Evolutionary conservation across 2,329 filamentous ascomycete species (phyloP), one percentile per base, ranked within the genome.

Genomic region (Hypomyces rosellus): DNA sequence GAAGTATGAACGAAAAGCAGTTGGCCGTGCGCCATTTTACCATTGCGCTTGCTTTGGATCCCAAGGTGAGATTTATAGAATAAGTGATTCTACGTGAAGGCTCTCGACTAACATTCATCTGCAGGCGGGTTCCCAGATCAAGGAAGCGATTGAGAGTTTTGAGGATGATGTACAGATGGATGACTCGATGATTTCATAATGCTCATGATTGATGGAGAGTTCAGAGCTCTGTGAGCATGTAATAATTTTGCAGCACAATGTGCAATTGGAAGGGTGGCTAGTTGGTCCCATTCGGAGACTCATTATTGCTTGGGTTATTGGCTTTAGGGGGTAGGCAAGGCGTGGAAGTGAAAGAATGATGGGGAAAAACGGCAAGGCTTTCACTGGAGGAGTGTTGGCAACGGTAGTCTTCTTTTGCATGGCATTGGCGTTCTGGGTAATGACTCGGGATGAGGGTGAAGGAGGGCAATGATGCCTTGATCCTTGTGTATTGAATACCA

Each of bases 21-120:
- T 78, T 84, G 60, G 91, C 93, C n/a, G 88, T 99, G 53, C 85
- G 86, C 53, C 89, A 96, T 67, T 95, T 95, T 65, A 99, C 93
- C 6, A 92, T 91, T 66, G 93, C 93, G 15, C 74, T 97, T 63
- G 96, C 96, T 68, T 73, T 99, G 62, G 93, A 99, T 74, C 93
- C 92, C 30, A 97, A 97, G 84, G 92, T 95, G 75, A 65, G 76
- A 41, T 16, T 7, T 13, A n/a, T 12, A 11, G 15, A 18, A 4
- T 3, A 11, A 37, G n/a, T 14, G 7, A 4, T 25, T 43, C 12
- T 13, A 14, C 34, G n/a, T 12, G 36, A 42, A 12, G 9, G 6
- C 25, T 12, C 34, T 33, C 38, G 11, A 39, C 34, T 34, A 34
- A 45, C 9, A n/a, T 39, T 12, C 12, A 13, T 41, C 2, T 41